These are phyloP conservation scores for Gryganskiella cystojenkinii DNA, from an alignment of 192 early-diverging fungal genomes.

Conservation along the genomic window DNA sequence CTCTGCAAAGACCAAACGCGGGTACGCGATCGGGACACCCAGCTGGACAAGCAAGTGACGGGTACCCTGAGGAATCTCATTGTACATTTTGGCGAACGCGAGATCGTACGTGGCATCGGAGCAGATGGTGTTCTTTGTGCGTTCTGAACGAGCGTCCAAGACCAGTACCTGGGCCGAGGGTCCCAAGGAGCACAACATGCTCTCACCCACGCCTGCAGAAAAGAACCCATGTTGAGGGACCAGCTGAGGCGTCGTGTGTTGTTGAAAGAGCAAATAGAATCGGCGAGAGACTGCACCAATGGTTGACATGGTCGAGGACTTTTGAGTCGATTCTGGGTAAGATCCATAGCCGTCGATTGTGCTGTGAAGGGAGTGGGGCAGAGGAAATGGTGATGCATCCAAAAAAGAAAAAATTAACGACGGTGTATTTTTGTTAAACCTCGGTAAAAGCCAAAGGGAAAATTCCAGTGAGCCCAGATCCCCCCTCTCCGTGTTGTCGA, in stretches of 20 bases:
- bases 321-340: constrained; percentile 71
- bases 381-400: neutral
- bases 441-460: too few species aligned
- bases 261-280: constrained; percentile 89
- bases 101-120: constrained; percentile 68
- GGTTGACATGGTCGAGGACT: constrained; percentile 16
- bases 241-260: constrained; percentile 72
- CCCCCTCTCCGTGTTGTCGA: too few species aligned
- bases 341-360: constrained; percentile 88
- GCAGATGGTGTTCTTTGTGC: constrained; percentile 71
- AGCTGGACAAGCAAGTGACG: constrained; percentile 77
- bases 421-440: too few species aligned
- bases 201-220: constrained; percentile 58
- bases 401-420: neutral
- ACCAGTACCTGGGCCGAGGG: constrained; percentile 70
- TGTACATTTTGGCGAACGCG: constrained; percentile 68
- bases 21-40: constrained; percentile 84
- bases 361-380: too few species aligned
- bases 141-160: constrained; percentile 82
- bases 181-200: constrained; percentile 76
- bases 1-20: constrained; percentile 77
- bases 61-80: constrained; percentile 63
- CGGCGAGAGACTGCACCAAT: constrained; percentile 69
- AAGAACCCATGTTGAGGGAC: constrained; percentile 73
- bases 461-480: too few species aligned